phyloP scores from a whole-genome alignment of 2,329 filamentous ascomycete genomes.

The Arthroderma uncinatum region DNA sequence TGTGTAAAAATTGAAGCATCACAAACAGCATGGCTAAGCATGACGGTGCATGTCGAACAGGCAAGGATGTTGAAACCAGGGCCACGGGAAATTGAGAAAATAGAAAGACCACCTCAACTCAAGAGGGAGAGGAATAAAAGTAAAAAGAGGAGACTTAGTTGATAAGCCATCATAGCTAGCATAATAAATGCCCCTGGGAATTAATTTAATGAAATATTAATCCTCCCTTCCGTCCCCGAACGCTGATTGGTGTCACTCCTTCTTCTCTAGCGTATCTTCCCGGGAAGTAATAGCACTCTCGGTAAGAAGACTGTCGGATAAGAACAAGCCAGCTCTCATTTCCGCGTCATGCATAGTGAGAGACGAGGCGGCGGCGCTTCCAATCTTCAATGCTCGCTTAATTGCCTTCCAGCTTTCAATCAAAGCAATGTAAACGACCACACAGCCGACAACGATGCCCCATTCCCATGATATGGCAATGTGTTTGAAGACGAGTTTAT shows the following conservation, averaged over 20 bases:
- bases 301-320: slow-evolving; percentile 2
- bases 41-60: not conserved
- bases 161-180: slow-evolving; percentile 1
- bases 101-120: not conserved
- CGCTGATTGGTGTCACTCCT: not conserved
- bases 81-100: not conserved
- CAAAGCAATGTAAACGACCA: slow-evolving; percentile 49
- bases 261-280: slow-evolving; percentile 13
- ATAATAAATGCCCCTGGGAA: not conserved
- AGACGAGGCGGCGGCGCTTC: slow-evolving; percentile 24
- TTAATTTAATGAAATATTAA: not conserved
- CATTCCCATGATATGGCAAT: slow-evolving; percentile 56
- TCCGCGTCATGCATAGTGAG: slow-evolving; percentile 27
- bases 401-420: slow-evolving; percentile 55
- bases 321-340: slow-evolving; percentile 22
- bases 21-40: not conserved
- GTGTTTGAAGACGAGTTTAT: slow-evolving; percentile 54
- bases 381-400: slow-evolving; percentile 41
- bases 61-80: not conserved
- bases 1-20: not conserved
- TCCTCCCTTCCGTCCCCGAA: not conserved
- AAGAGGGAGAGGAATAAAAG: not conserved
- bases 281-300: slow-evolving; percentile 8
- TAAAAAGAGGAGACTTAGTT: not conserved
- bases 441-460: slow-evolving; percentile 52